phyloP scores from a whole-genome alignment of 441 rosid species.

The Gossypium davidsonii region DNA sequence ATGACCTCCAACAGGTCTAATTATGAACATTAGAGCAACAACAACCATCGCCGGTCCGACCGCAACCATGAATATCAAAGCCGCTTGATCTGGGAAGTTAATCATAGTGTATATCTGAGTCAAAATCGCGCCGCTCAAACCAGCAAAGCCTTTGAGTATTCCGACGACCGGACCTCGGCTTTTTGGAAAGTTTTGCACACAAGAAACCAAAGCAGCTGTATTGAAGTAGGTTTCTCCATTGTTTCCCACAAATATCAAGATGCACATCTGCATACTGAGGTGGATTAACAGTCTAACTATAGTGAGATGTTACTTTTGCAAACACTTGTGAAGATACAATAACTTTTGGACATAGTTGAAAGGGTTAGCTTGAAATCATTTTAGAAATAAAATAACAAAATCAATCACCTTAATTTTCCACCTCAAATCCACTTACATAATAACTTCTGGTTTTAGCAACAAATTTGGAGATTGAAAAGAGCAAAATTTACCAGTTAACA shows the following conservation, averaged over 20 bases:
- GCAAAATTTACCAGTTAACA: not conserved
- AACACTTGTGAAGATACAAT: not conserved
- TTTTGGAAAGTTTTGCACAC: slow-evolving; percentile 92
- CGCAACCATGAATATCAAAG: slow-evolving; percentile 90
- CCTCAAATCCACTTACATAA: not conserved
- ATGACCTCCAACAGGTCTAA: slow-evolving; percentile 93
- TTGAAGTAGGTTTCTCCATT: slow-evolving; percentile 97
- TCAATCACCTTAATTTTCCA: not conserved
- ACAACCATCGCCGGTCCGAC: slow-evolving; percentile 84
- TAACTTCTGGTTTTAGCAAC: not conserved
- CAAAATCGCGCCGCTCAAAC: slow-evolving; percentile 85
- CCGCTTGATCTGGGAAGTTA: slow-evolving; percentile 64
- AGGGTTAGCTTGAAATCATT: not conserved
- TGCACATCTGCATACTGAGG: slow-evolving; percentile 58
- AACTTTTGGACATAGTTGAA: not conserved
- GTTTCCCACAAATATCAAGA: slow-evolving; percentile 78
- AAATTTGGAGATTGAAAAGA: not conserved
- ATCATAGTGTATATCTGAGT: slow-evolving; percentile 74
- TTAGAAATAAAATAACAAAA: not conserved
- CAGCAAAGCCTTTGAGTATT: slow-evolving; percentile 92
- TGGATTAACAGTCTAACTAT: slow-evolving; percentile 8
- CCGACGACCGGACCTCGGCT: slow-evolving; percentile 96
- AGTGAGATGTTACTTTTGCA: not conserved
- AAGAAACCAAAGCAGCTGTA: slow-evolving; percentile 79
- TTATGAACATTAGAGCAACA: slow-evolving; percentile 62